These are phyloP conservation scores for Aspergillus fischeri DNA, from an alignment of 2,329 filamentous ascomycete genomes.

Conservation along the genomic window DNA sequence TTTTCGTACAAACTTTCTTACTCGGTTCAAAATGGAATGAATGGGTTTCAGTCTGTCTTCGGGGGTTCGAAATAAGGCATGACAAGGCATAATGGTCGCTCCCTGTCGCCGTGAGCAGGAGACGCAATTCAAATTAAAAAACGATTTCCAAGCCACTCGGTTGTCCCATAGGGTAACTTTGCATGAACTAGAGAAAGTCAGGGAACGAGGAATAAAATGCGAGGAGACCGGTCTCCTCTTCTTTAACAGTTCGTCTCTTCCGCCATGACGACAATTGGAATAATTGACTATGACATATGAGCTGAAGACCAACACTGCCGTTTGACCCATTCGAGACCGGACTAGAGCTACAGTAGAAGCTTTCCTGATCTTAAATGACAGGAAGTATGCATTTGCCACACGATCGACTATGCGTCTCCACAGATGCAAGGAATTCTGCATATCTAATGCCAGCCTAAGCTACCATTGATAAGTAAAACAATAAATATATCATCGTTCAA, in stretches of 20 bases:
- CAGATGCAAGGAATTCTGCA: background rate
- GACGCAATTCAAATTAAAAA: constrained; percentile 15
- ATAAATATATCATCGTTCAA: constrained; percentile 17
- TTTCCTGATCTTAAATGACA: background rate
- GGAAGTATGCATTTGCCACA: background rate
- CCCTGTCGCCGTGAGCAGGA: constrained; percentile 8
- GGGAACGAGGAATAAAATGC: background rate
- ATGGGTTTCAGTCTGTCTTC: constrained; percentile 20
- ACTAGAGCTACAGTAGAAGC: background rate
- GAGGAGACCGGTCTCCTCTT: background rate
- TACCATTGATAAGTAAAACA: background rate
- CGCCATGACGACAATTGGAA: background rate
- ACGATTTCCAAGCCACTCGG: constrained; percentile 8
- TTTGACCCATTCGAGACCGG: background rate
- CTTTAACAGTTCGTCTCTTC: background rate
- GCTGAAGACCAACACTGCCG: background rate
- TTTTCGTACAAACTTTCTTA: constrained; percentile 29
- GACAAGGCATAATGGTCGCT: constrained; percentile 4
- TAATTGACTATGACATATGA: background rate
- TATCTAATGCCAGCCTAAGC: background rate
- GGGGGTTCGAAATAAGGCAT: constrained; percentile 5
- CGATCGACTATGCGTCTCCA: background rate
- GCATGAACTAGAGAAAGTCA: background rate
- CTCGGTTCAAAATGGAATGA: constrained; percentile 22
- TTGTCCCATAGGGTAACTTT: constrained; percentile 2